Conservation (phyloP, 2,329 filamentous ascomycete genomes). For the Trichoderma arundinaceum region DNA sequence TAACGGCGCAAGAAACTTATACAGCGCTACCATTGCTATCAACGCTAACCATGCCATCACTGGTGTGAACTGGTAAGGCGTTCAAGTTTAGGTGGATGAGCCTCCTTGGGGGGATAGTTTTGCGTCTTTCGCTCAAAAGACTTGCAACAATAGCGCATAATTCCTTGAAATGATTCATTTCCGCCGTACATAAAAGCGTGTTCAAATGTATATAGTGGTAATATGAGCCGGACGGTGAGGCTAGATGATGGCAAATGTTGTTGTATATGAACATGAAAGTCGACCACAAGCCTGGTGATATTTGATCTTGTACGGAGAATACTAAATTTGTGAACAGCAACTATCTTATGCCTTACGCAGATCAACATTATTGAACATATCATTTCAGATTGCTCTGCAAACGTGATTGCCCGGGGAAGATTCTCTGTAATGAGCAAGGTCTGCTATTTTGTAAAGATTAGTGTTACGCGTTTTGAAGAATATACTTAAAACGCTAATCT, state of each 20-base stretch:
- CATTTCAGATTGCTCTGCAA: no score
- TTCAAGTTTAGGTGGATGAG: not conserved
- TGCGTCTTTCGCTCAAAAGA: not conserved
- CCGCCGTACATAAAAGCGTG: not conserved
- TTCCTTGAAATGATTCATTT: not conserved
- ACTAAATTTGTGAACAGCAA: no score
- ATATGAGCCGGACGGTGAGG: not conserved
- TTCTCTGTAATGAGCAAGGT: no score
- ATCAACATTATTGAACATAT: no score
- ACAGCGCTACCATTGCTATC: not conserved
- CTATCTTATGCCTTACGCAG: no score
- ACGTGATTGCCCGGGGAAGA: no score
- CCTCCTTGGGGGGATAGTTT: not conserved
- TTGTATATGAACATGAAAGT: not conserved
- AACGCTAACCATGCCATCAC: not conserved
- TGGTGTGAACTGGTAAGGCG: not conserved
- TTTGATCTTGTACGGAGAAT: no score
- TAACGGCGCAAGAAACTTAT: not conserved
- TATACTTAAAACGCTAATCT: no score
- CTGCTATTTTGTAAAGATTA: no score
- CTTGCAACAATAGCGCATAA: not conserved
- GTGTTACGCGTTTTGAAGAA: no score
- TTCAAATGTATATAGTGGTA: not conserved
- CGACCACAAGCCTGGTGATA: not conserved
- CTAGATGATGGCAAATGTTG: not conserved